phyloP scores from a whole-genome alignment of 441 rosid species.

The Theobroma grandiflorum region DNA sequence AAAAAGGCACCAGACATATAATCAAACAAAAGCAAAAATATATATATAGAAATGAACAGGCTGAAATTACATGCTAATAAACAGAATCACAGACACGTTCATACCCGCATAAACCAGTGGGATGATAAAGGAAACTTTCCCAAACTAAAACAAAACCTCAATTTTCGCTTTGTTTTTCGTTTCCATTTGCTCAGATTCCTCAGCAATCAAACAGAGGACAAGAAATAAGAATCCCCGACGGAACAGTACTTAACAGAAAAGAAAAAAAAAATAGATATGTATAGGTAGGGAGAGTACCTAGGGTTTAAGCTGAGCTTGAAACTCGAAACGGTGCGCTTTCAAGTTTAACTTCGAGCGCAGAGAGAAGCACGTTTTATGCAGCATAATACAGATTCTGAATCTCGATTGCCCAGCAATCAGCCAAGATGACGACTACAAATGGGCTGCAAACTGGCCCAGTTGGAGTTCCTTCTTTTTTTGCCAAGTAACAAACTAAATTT shows the following conservation, averaged over 20 bases:
- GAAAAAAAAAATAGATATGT: background rate
- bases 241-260: background rate
- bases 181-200: background rate
- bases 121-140: background rate
- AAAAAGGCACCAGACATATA: background rate
- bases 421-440: background rate
- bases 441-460: background rate
- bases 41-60: background rate
- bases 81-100: background rate
- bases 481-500: too few species aligned
- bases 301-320: slow-evolving; percentile 2
- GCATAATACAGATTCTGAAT: background rate
- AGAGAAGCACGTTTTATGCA: background rate
- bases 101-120: too few species aligned
- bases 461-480: too few species aligned
- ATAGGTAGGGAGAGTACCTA: background rate
- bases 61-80: background rate
- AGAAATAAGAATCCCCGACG: background rate
- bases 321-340: background rate
- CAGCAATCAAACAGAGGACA: slow-evolving; percentile 1
- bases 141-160: background rate
- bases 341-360: background rate
- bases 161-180: background rate
- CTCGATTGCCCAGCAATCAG: background rate
- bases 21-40: background rate